Evolutionary conservation across 768 basidiomycete species (phyloP), one percentile per base, ranked within the genome.

Genomic region (Floccularia luteovirens): DNA sequence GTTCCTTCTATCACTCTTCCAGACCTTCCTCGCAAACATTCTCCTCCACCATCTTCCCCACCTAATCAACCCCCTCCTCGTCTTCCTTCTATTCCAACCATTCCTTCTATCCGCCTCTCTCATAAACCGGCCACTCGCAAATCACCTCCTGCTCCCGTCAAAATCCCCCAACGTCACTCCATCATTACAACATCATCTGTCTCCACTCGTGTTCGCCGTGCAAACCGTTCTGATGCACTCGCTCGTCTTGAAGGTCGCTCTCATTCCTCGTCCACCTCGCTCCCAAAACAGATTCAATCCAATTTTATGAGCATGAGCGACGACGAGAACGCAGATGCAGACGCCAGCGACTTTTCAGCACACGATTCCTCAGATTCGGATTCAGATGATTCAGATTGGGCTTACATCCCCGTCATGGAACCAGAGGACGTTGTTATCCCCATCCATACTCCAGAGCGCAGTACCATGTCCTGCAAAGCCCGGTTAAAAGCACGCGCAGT

Each of bases 221-320:
- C 57, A 41, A 75, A 78, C 50, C 71, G 77, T 19, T 72, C 71
- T 30, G 69, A 74, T 17, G 82, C 82, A 0, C 72, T 84, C 5
- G 81, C 79, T 0, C 64, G 72, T 20, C 70, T 84, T 19, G 82
- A 84, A 47, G 82, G 82, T 12, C 70, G 72, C 23, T 56, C 55
- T 42, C 38, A 50, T 37, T 21, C 37, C 32, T 35, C 38, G 40
- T 22, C 44, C 42, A 12, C 43, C 33, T 36, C 35, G 24, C 39
- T 47, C n/a, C 22, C 49, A 44, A 4, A 53, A 43, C 22, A 43
- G 46, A 24, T 34, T 36, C 45, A 42, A 31, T 27, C 39, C 40
- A 80, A 81, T 53, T 82, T 82, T 48, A 82, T 82, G 75, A 76
- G 65, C 60, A 73, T 80, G 69, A 72, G 64, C 38, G 81, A 83